Base-by-base conservation (phyloP, 2,329 filamentous ascomycete species). In the Xylariales sp. region DNA sequence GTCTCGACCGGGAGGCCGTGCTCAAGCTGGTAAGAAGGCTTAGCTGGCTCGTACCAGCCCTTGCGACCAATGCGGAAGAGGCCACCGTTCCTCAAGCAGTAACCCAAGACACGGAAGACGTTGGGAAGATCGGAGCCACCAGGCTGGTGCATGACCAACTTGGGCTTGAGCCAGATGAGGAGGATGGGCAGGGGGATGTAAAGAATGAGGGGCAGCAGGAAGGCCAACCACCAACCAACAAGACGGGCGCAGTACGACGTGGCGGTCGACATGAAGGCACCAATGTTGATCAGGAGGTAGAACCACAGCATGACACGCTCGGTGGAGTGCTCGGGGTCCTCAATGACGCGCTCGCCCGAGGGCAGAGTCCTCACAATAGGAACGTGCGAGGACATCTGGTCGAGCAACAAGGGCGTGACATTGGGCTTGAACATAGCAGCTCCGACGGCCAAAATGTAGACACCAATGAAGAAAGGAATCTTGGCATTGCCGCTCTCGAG, bases 401-500 rank as follows among this genome's bases (percentile, higher is more conserved):
- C 82, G n/a, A 82, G 77, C 21, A 86, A 70, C 5, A 83, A 66
- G 1, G 81, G 79, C 0, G 79, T 78, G 27, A 89, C 80, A 47
- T 87, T 88, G 28, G 81, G 65, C 63, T 88, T 89, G 69, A 88
- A 87, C 52, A 67, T 61, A 38, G 61, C 83, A 3, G 83, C 84
- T 23, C 83, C 84, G 6, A 87, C 55, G 14, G 66, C 56, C 1
- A 72, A 58, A 29, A 69, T 62, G 47, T 71, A 72, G 34, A 72
- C 60, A 11, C 81, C 81, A 53, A 88, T 74, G 50, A 87, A 75
- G 39, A 70, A 66, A 18, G 76, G 76, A 1, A 70, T 68, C 28
- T 73, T 68, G 30, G 69, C 65, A 4, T 67, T 60, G 12, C 68
- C 70, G 15, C 62, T 63, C n/a, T 56, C 60, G 6, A 73, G 59